Evolutionary conservation across 306 rosid genomes (phyloP), one percentile per base, ranked within the genome.

Genomic region (Quercus cerris): DNA sequence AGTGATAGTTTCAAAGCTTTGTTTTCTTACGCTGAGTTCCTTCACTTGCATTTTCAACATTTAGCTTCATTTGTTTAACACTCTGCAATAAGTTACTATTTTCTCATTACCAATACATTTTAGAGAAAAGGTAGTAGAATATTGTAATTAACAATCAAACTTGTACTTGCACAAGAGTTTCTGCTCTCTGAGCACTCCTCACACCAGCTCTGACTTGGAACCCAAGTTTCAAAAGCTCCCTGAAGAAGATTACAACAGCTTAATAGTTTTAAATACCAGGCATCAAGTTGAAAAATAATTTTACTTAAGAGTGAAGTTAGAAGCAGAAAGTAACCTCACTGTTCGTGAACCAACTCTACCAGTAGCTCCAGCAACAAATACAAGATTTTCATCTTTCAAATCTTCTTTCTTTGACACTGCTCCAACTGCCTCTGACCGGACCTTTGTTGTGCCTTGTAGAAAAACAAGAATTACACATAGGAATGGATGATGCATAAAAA

Each of bases 291-390:
- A 75, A 71, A 31, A 30, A 76, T 63, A 68, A 22, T 74, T 71
- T 64, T 56, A 11, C 31, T n/a, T 28, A 10, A 83, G 66, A 20
- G 25, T 55, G 74, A 70, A 79, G 56, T 23, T 66, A 56, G 27
- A 28, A 23, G 56, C 78, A 63, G 28, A 81, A 73, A 81, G 55
- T 72, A 77, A 93, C 99, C 99, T 95, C 76, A 95, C 99, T 28
- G 97, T 88, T 84, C 98, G 82, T 75, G 97, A 95, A 75, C 99
- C 99, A 84, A 95, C 99, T 88, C 19, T 91, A 57, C 99, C 99
- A 55, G 97, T 93, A 69, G 99, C 97, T 63, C 99, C 99, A n/a
- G 99, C 99, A 77, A 95, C 97, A 84, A 95, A 95, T n/a, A 87
- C 98, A 20, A 93, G 75, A 81, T 92, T 86, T 18, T 87, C 93